phyloP scores from a whole-genome alignment of 345 rosid species.

The Pistacia vera region DNA sequence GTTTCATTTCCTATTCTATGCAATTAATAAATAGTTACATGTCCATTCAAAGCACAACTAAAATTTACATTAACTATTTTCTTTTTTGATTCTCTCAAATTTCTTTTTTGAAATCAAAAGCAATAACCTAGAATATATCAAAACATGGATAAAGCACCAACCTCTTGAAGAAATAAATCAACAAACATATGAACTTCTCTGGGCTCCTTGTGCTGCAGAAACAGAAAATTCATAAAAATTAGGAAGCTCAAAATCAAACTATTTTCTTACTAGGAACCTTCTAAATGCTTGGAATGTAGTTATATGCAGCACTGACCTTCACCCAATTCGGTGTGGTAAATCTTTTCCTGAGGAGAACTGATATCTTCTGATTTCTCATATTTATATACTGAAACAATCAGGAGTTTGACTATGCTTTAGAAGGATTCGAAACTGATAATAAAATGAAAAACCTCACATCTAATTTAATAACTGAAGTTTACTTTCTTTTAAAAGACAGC shows the following conservation, averaged over 20 bases:
- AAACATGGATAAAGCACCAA: slow-evolving; percentile 27
- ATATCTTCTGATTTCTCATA: slow-evolving; percentile 80
- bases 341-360: slow-evolving; percentile 86
- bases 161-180: slow-evolving; percentile 95
- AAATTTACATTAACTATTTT: not conserved
- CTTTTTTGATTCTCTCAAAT: not conserved
- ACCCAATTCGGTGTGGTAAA: slow-evolving; percentile 97
- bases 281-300: slow-evolving; percentile 15
- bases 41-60: not conserved
- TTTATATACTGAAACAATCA: slow-evolving; percentile 60
- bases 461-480: no score
- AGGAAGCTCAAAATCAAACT: slow-evolving; percentile 21
- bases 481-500: not conserved
- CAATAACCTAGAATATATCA: not conserved
- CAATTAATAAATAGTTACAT: slow-evolving; percentile 10
- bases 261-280: slow-evolving; percentile 4
- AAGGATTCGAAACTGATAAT: no score
- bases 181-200: slow-evolving; percentile 98
- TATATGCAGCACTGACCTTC: slow-evolving; percentile 57
- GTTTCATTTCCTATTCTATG: not conserved
- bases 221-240: slow-evolving; percentile 31
- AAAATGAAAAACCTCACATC: no score
- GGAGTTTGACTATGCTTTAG: slow-evolving; percentile 18
- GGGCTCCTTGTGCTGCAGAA: slow-evolving; percentile 97
- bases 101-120: not conserved